A percentile compares a stretch with the other conserved stretches of the same genome.
Conservation (phyloP, 1,284 basidiomycete species). For the Trametes hirsuta region DNA sequence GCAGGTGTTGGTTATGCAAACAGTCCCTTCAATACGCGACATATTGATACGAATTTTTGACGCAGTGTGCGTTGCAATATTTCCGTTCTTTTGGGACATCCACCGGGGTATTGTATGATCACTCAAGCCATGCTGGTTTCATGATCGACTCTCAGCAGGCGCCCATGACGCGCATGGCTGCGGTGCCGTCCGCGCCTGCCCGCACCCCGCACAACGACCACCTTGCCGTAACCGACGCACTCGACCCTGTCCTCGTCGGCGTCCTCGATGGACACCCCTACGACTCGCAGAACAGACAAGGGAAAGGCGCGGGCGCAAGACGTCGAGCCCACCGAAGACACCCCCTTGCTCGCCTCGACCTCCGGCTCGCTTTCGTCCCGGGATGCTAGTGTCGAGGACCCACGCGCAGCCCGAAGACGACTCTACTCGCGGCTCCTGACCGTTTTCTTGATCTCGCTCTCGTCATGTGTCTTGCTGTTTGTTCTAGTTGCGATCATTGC, state of each 20-base stretch:
- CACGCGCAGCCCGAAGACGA: conserved; percentile 33
- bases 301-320: conserved; percentile 41
- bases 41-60: too few species aligned
- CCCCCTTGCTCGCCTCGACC: conserved; percentile 44
- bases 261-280: conserved; percentile 16
- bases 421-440: conserved; percentile 47
- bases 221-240: not conserved
- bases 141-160: not conserved
- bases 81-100: too few species aligned
- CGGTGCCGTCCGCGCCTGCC: too few species aligned
- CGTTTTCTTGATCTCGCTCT: conserved; percentile 51
- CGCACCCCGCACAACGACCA: too few species aligned
- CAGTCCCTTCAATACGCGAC: too few species aligned
- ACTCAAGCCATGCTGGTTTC: too few species aligned
- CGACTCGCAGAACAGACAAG: conserved; percentile 39
- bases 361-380: conserved; percentile 28
- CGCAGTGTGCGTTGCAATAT: too few species aligned
- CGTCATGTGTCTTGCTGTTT: conserved; percentile 45
- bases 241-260: not conserved
- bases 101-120: too few species aligned
- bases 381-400: conserved; percentile 29
- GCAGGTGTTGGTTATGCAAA: too few species aligned
- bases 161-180: not conserved
- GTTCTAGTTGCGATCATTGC: conserved; percentile 52
- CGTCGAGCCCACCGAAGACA: conserved; percentile 44